phyloP scores from a whole-genome alignment of 2,329 filamentous ascomycete genomes.

The Penicillium sp. region DNA sequence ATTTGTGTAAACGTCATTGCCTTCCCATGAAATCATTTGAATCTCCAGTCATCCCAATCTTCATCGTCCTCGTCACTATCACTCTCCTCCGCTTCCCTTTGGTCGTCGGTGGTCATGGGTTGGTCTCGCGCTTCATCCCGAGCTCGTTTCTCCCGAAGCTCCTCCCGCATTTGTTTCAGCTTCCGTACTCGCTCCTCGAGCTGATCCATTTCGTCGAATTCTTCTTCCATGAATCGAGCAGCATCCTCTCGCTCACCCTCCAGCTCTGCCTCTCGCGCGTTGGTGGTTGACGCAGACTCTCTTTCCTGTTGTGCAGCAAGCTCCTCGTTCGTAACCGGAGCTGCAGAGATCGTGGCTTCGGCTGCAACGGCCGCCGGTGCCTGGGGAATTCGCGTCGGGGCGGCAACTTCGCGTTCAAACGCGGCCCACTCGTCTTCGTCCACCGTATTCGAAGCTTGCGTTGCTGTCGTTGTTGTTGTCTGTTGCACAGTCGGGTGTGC shows the following conservation, averaged over 20 bases:
- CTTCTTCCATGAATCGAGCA: conserved; percentile 70
- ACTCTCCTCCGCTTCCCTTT: conserved; percentile 39
- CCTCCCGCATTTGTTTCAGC: conserved; percentile 73
- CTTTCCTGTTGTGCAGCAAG: conserved; percentile 59
- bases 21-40: conserved; percentile 30
- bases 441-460: conserved; percentile 40
- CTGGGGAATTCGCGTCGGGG: conserved; percentile 40
- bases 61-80: conserved; percentile 62
- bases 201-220: conserved; percentile 82
- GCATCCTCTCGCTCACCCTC: conserved; percentile 79
- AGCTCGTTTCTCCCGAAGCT: conserved; percentile 55
- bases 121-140: conserved; percentile 31
- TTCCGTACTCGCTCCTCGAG: conserved; percentile 72
- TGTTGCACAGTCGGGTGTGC: conserved; percentile 8
- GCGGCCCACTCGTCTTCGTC: conserved; percentile 85
- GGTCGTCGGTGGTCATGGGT: conserved; percentile 29
- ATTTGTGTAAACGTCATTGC: conserved; percentile 28
- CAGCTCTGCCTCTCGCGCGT: conserved; percentile 55
- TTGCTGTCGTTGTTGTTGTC: conserved; percentile 9
- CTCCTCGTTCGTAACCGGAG: conserved; percentile 68
- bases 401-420: conserved; percentile 80
- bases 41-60: conserved; percentile 51
- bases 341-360: conserved; percentile 68
- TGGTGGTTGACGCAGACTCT: conserved; percentile 48
- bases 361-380: conserved; percentile 37